phyloP scores from a whole-genome alignment of 2,329 filamentous ascomycete genomes.

The Fusarium austroafricanum region DNA sequence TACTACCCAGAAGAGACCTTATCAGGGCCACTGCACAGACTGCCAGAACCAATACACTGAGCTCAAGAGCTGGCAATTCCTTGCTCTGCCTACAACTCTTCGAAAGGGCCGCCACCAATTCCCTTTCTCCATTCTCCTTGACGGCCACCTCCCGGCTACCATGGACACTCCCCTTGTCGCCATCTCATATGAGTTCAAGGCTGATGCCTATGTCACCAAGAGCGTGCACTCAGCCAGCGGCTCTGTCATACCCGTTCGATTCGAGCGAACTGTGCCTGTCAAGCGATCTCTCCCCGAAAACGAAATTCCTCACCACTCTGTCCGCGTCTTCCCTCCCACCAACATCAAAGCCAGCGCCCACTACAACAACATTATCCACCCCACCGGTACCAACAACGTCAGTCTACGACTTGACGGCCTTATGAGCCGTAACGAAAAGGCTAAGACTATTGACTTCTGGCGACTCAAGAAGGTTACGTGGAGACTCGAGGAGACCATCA shows the following conservation, averaged over 20 bases:
- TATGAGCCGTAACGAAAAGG: constrained; percentile 74
- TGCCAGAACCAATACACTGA: constrained; percentile 79
- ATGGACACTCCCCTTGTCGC: constrained; percentile 78
- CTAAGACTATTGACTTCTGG: constrained; percentile 83
- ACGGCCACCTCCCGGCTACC: constrained; percentile 85
- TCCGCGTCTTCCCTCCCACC: constrained; percentile 95
- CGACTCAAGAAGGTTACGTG: constrained; percentile 91
- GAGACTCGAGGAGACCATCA: constrained; percentile 90
- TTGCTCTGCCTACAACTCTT: constrained; percentile 67
- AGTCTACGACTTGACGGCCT: constrained; percentile 88
- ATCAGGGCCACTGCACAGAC: constrained; percentile 79
- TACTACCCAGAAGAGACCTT: constrained; percentile 83
- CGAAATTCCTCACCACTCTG: constrained; percentile 85
- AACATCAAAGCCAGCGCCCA: constrained; percentile 89
- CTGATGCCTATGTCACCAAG: constrained; percentile 70
- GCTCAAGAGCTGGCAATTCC: constrained; percentile 82
- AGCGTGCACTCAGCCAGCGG: constrained; percentile 57
- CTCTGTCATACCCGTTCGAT: constrained; percentile 65
- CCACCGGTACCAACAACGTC: constrained; percentile 83
- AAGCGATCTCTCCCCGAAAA: constrained; percentile 80
- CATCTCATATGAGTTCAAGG: constrained; percentile 83
- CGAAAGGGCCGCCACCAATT: constrained; percentile 75
- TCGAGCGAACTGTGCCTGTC: constrained; percentile 76
- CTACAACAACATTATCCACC: constrained; percentile 85
- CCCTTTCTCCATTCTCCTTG: constrained; percentile 89